Evolutionary conservation across 208 protist species (phyloP), one percentile per base, ranked within the genome.

Genomic region (Herpetomonas tarakana): DNA sequence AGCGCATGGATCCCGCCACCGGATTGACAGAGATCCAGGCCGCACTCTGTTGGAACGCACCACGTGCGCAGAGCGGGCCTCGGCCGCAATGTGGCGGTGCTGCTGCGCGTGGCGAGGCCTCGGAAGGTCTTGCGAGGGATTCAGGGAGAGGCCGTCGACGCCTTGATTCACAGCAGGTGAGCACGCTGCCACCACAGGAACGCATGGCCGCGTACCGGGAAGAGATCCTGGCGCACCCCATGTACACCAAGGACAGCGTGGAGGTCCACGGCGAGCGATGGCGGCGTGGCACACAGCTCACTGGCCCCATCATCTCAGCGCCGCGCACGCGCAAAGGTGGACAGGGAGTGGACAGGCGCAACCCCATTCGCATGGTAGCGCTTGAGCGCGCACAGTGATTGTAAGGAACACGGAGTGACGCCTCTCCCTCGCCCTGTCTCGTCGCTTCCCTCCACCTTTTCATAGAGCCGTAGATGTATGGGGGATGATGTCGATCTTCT

Each of bases 1-100:
- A 91, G 58, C 62, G 68, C n/a, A 26, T 91, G 3, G 79, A 93
- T 50, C 68, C 73, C 12, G 59, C 45, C 16, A 88, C 83, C 24
- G 87, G 83, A 3, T 61, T 77, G 4, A 78, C 81, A 11, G 87
- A 91, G 58, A 78, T 91, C 29, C 74, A 82, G 16, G 64, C 62
- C 12, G 83, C 87, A 11, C 76, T 93, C 12, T 84, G 78, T 24
- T 93, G 83, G 87, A 76, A 79, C 60, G 62, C 75, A n/a, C 47
- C 30, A 26, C 54, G 14, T 4, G 22, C 25, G 25, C 19, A 2
- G 18, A 56, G 35, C 25, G 25, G 11, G 35, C 11, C 56, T 31
- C 38, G 16, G 6, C 31, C 41, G 25, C n/a, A n/a, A n/a, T n/a
- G n/a, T n/a, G n/a, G n/a, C n/a, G n/a, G n/a, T n/a, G n/a, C n/a